phyloP scores from a whole-genome alignment of 2,329 filamentous ascomycete species.

The Endothia cerciana region DNA sequence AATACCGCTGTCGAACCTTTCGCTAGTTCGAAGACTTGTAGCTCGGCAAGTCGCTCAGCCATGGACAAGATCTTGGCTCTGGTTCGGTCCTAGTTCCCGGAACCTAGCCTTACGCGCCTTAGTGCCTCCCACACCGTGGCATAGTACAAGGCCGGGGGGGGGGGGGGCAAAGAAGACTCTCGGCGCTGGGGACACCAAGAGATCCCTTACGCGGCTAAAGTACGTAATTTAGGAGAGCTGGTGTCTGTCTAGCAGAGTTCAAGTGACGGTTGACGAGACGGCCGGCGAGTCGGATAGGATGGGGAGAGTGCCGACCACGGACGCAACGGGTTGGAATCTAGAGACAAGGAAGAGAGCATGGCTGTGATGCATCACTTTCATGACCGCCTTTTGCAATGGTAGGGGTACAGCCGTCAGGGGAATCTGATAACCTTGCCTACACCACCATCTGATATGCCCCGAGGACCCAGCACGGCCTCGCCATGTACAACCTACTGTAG shows the following conservation, averaged over 20 bases:
- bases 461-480: not conserved
- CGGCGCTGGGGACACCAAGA: not conserved
- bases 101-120: not conserved
- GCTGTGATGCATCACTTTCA: not conserved
- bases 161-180: not conserved
- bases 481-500: not conserved
- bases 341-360: not conserved
- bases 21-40: not conserved
- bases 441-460: conserved; percentile 1
- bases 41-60: not conserved
- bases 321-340: not conserved
- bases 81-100: not conserved
- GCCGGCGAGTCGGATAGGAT: too few relatives aligned
- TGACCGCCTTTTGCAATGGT: too few relatives aligned
- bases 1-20: too few relatives aligned
- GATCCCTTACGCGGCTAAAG: not conserved
- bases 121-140: not conserved
- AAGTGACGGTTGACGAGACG: not conserved
- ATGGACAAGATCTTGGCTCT: not conserved
- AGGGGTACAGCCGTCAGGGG: too few relatives aligned
- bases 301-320: not conserved
- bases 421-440: not conserved
- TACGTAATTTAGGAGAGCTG: not conserved
- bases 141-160: not conserved
- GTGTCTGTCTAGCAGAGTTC: not conserved